Evolutionary conservation across 768 basidiomycete species (phyloP).

Genomic region (Kwoniella shandongensis): DNA sequence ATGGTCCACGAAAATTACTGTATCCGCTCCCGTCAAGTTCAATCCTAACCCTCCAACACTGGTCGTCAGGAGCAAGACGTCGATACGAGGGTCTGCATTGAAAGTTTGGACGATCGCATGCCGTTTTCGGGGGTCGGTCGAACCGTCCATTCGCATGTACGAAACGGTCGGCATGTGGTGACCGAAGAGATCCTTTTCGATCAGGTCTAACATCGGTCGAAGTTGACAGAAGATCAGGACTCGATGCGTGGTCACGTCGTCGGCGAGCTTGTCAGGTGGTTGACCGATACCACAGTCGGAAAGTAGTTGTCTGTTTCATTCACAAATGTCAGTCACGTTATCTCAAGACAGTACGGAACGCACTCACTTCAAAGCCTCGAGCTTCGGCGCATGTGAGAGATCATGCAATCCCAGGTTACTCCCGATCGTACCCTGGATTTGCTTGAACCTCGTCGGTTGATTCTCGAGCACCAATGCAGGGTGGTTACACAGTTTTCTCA

Average conservation of each 20-base stretch:
- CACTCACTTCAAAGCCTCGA: conserved; percentile 83
- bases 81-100: conserved; percentile 95
- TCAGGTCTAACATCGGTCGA: conserved; percentile 98
- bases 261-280: conserved; percentile 67
- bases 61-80: conserved; percentile 90
- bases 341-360: no score
- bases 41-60: conserved; percentile 95
- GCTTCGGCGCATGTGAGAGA: conserved; percentile 88
- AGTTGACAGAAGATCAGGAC: conserved; percentile 99
- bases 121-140: conserved; percentile 86
- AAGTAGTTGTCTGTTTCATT: conserved; percentile 77
- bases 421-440: conserved; percentile 51
- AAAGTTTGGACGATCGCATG: conserved; percentile 97
- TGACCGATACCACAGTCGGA: conserved; percentile 89
- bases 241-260: conserved; percentile 79
- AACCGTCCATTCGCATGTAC: conserved; percentile 96
- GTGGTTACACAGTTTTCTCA: conserved; percentile 97
- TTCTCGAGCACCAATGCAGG: conserved; percentile 85
- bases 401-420: conserved; percentile 59
- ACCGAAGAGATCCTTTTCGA: conserved; percentile 90
- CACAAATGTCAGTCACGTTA: background rate
- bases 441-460: conserved; percentile 62
- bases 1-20: conserved; percentile 98
- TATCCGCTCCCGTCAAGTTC: conserved; percentile 96
- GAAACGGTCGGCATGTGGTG: conserved; percentile 90